A percentile compares a stretch with the other conserved stretches of the same genome.
These are phyloP conservation scores for Neurospora discreta DNA, from an alignment of 495 filamentous ascomycete species.

Conservation along the genomic window DNA sequence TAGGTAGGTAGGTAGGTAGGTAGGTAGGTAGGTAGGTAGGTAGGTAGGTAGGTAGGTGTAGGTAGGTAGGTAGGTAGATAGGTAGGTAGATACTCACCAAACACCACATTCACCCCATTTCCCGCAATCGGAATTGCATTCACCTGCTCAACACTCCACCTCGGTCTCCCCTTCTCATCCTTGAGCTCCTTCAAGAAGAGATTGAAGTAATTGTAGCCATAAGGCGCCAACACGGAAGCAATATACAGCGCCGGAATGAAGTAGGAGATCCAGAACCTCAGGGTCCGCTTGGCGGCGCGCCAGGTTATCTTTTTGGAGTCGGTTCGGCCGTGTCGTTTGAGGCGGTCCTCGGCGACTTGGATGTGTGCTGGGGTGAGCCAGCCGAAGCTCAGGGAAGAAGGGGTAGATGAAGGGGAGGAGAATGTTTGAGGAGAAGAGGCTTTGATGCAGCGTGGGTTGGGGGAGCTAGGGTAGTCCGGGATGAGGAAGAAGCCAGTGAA, in stretches of 20 bases:
- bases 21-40: too few relatives aligned
- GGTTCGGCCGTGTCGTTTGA: constrained; percentile 22
- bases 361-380: constrained; percentile 24
- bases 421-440: background rate
- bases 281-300: constrained; percentile 26
- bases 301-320: constrained; percentile 28
- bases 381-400: constrained; percentile 5
- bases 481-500: constrained; percentile 38
- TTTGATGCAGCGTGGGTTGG: constrained; percentile 18
- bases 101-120: constrained; percentile 25
- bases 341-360: constrained; percentile 17
- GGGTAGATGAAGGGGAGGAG: background rate
- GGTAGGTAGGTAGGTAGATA: too few relatives aligned
- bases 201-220: constrained; percentile 32
- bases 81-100: constrained; percentile 10
- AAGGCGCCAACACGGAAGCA: constrained; percentile 24
- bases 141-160: constrained; percentile 24
- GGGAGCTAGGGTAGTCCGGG: constrained; percentile 35
- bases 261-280: constrained; percentile 24
- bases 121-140: constrained; percentile 30
- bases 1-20: too few relatives aligned
- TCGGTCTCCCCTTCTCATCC: constrained; percentile 21
- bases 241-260: constrained; percentile 27
- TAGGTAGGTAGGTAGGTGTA: too few relatives aligned
- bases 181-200: constrained; percentile 27